phyloP scores from a whole-genome alignment of 2,329 filamentous ascomycete species.

The Exophiala mesophila region DNA sequence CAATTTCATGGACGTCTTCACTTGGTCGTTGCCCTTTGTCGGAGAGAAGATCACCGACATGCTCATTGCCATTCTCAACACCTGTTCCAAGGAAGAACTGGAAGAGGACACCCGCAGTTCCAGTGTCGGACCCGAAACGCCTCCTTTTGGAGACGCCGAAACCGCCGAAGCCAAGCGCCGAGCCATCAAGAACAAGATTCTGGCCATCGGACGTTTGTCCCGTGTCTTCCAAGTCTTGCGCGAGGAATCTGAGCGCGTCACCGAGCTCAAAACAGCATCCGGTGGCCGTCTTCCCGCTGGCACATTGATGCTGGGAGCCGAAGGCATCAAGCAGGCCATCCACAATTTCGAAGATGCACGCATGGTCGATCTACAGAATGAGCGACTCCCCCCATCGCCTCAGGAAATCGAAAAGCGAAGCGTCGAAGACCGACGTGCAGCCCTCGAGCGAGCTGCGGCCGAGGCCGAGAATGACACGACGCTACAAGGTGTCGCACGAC shows the following conservation, averaged over 20 bases:
- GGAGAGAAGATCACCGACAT: constrained; percentile 99
- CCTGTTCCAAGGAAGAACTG: constrained; percentile 97
- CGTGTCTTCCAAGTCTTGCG: constrained; percentile 97
- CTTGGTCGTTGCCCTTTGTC: constrained; percentile 98
- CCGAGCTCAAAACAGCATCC: constrained; percentile 93
- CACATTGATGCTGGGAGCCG: constrained; percentile 94
- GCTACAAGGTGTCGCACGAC: constrained; percentile 77
- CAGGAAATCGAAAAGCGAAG: constrained; percentile 84
- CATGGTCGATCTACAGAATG: constrained; percentile 96
- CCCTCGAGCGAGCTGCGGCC: constrained; percentile 70
- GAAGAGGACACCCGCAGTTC: constrained; percentile 77
- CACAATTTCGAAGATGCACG: constrained; percentile 93
- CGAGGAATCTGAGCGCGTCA: constrained; percentile 94
- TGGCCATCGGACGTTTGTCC: constrained; percentile 92
- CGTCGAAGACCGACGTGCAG: constrained; percentile 73
- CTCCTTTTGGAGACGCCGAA: constrained; percentile 71
- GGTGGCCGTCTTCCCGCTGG: constrained; percentile 89
- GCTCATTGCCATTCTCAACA: constrained; percentile 97
- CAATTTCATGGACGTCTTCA: constrained; percentile 99
- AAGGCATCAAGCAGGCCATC: constrained; percentile 98
- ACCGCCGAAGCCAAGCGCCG: constrained; percentile 90
- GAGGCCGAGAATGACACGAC: constrained; percentile 91
- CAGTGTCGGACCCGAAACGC: constrained; percentile 67
- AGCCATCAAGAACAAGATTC: constrained; percentile 99
- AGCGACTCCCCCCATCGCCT: constrained; percentile 83